Base-by-base conservation (phyloP, 352 stramenopile species). In the Pythium rhizo-oryzae region DNA sequence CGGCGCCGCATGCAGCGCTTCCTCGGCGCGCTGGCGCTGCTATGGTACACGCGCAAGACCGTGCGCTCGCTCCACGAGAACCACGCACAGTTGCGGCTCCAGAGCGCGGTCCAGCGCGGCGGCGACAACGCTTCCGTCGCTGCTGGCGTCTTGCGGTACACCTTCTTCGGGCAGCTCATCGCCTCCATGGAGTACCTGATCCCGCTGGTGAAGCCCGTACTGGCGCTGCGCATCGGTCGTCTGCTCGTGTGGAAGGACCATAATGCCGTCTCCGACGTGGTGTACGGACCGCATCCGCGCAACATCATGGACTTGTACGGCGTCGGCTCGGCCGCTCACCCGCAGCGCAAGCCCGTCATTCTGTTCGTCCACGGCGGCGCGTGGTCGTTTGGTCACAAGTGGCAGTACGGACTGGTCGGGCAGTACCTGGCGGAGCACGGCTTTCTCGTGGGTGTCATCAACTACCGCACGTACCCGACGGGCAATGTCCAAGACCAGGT, bases 281-380 rank as follows among this genome's bases (percentile, higher is more conserved):
- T 65, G 43, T 91, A 91, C 55, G 81, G 80, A 18, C 67, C 65
- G 19, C 71, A 91, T 61, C 64, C 72, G 41, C 85, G 85, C 65
- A 79, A 91, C 44, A 79, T 62, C 11, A 63, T 93, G 9, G 83
- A 93, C 59, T 49, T 93, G 37, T 91, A 90, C 44, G 85, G 83
- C 21, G 74, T 82, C 24, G 43, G 79, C 2, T 1, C 37, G 25
- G 1, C 5, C 41, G 44, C 30, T 5, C 43, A 62, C 46, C 19
- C 57, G 2, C 15, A 15, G 16, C 52, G 54, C 51, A 77, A 72
- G 28, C 93, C 93, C 13, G 87, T 98, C 33, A 65, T 98, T 8
- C 74, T 98, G 35, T 98, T 98, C 63, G 77, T 97, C 63, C 90
- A 96, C 23, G 94, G 94, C 51, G 93, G 91, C n/a, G 85, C 80